A percentile compares a stretch with the other conserved stretches of the same genome.
phyloP scores from a whole-genome alignment of 108 stramenopile species.

The Skeletonema grethae region DNA sequence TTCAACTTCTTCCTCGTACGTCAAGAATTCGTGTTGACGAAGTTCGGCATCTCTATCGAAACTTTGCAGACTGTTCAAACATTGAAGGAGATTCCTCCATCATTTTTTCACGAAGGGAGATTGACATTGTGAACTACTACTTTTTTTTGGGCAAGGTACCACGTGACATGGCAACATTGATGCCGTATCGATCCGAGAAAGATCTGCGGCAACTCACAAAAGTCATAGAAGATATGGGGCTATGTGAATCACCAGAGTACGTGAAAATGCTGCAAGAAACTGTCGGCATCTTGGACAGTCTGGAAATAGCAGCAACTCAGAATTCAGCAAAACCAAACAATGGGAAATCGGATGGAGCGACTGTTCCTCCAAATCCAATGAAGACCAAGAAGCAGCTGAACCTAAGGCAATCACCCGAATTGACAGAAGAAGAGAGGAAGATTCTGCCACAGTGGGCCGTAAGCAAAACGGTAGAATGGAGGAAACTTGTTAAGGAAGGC shows the following conservation, averaged over 20 bases:
- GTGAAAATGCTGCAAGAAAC: background rate
- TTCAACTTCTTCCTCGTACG: constrained; percentile 1
- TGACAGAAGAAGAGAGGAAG: background rate
- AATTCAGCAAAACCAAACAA: background rate
- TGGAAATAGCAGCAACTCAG: background rate
- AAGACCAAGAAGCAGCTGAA: background rate
- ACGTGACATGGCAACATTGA: background rate
- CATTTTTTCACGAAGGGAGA: constrained; percentile 5
- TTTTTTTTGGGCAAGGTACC: background rate
- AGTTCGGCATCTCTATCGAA: constrained; percentile 3
- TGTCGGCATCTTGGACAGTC: background rate
- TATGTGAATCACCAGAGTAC: background rate
- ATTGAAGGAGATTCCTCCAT: constrained; percentile 1
- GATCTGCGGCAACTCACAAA: background rate
- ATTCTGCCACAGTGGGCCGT: background rate
- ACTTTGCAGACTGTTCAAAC: constrained; percentile 8
- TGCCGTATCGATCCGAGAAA: background rate
- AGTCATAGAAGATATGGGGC: constrained; percentile 4
- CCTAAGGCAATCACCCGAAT: background rate
- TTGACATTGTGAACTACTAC: constrained; percentile 12
- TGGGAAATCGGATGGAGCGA: background rate
- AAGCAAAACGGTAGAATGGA: background rate
- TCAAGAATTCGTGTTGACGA: background rate
- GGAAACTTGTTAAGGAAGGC: background rate
- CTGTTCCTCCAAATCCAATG: too few relatives aligned